Conservation (phyloP, 805 yeast species). For the Myxozyma sirexii region DNA sequence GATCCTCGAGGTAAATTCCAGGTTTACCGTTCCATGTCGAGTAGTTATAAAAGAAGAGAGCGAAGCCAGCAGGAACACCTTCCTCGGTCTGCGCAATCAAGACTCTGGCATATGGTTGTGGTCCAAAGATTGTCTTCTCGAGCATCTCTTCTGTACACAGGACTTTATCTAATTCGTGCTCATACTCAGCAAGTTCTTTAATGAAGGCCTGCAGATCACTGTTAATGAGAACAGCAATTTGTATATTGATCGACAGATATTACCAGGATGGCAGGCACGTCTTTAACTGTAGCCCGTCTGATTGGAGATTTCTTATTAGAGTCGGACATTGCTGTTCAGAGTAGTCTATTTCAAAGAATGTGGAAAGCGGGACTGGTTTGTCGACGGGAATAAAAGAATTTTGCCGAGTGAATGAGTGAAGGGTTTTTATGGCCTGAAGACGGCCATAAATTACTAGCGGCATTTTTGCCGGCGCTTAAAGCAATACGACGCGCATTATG, state of each 20-base stretch:
- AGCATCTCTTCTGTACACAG: conserved; percentile 32
- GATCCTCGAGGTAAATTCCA: conserved; percentile 34
- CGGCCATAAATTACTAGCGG: too few relatives aligned
- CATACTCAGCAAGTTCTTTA: conserved; percentile 30
- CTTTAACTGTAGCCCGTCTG: conserved; percentile 28
- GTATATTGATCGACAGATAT: neutral
- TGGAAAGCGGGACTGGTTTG: too few relatives aligned
- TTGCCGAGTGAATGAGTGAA: too few relatives aligned
- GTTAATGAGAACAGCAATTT: neutral
- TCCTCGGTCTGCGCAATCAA: conserved; percentile 31
- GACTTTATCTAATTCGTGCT: conserved; percentile 30
- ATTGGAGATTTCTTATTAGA: conserved; percentile 11
- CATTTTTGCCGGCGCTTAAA: too few relatives aligned
- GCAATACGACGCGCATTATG: too few relatives aligned
- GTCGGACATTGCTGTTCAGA: neutral
- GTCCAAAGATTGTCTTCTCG: conserved; percentile 24
- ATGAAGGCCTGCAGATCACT: conserved; percentile 16
- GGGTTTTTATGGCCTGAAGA: too few relatives aligned
- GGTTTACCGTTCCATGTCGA: conserved; percentile 36
- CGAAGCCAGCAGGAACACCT: conserved; percentile 41
- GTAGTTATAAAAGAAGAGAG: conserved; percentile 34
- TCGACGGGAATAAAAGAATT: too few relatives aligned
- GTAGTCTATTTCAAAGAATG: too few relatives aligned
- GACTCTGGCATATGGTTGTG: conserved; percentile 25
- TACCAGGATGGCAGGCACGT: conserved; percentile 31